Conservation (phyloP, 1,284 basidiomycete genomes). For the Ustilago xerochloae region DNA sequence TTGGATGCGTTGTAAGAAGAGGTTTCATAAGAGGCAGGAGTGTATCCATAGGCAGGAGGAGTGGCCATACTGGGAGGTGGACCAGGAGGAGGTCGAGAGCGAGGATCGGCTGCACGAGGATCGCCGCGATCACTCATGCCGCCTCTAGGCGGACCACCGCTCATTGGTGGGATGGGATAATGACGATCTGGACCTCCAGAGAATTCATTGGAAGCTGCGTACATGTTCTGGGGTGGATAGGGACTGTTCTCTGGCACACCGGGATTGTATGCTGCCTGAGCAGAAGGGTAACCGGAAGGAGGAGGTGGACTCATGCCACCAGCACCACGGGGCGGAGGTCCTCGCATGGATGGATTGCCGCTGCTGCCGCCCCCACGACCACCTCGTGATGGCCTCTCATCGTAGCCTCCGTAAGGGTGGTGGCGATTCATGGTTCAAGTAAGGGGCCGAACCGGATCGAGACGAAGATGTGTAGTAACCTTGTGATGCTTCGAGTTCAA, state of each 20-base stretch:
- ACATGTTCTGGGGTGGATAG: conserved; percentile 28
- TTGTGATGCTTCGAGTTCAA: conserved; percentile 9
- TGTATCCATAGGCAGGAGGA: conserved; percentile 22
- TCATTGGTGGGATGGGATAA: conserved; percentile 32
- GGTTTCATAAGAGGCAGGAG: conserved; percentile 4
- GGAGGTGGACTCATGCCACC: conserved; percentile 41
- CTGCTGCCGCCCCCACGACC: conserved; percentile 46
- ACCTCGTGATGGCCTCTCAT: conserved; percentile 69
- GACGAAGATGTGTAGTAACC: conserved; percentile 5
- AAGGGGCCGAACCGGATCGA: not conserved
- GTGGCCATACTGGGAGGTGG: conserved; percentile 22
- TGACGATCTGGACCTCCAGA: conserved; percentile 37
- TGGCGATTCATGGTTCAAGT: conserved; percentile 78
- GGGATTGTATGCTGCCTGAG: conserved; percentile 34
- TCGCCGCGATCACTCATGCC: conserved; percentile 35
- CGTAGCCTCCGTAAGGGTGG: conserved; percentile 83
- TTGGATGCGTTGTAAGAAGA: conserved; percentile 7
- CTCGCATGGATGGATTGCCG: conserved; percentile 24
- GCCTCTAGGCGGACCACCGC: conserved; percentile 29
- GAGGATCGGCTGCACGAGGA: no score
- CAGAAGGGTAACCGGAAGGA: conserved; percentile 22
- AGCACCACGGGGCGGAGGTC: conserved; percentile 23
- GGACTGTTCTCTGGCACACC: conserved; percentile 17
- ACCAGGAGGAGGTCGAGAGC: conserved; percentile 25
- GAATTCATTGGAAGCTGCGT: conserved; percentile 28